phyloP scores from a whole-genome alignment of 2,329 filamentous ascomycete species.

The Penicillium palitans region DNA sequence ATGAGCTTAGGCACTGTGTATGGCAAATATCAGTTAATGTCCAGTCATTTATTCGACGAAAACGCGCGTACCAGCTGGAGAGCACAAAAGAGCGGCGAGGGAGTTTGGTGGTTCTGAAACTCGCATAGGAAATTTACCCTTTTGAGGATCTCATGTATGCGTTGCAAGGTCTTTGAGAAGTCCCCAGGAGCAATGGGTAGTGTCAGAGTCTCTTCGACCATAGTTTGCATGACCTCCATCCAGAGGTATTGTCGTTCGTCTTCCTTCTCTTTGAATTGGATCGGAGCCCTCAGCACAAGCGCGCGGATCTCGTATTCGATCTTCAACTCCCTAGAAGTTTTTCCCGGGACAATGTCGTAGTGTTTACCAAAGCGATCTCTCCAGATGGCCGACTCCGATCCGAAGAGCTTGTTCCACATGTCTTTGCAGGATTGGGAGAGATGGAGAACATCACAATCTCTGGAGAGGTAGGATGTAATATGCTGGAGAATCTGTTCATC shows the following conservation, averaged over 20 bases:
- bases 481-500: slow-evolving; percentile 33
- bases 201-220: slow-evolving; percentile 30
- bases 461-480: slow-evolving; percentile 31
- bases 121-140: slow-evolving; percentile 26
- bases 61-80: slow-evolving; percentile 32
- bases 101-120: slow-evolving; percentile 19
- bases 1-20: slow-evolving; percentile 34
- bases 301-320: slow-evolving; percentile 39
- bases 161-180: slow-evolving; percentile 26
- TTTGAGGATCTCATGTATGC: slow-evolving; percentile 22
- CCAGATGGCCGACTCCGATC: slow-evolving; percentile 37
- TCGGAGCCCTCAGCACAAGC: slow-evolving; percentile 32
- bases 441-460: slow-evolving; percentile 34
- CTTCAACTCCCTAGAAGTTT: slow-evolving; percentile 27
- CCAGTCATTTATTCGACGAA: neutral
- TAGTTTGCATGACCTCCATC: slow-evolving; percentile 33
- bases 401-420: slow-evolving; percentile 28
- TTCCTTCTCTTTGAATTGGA: slow-evolving; percentile 31
- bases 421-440: slow-evolving; percentile 31
- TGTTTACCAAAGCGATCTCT: slow-evolving; percentile 31
- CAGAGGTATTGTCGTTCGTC: slow-evolving; percentile 29
- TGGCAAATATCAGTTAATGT: slow-evolving; percentile 14
- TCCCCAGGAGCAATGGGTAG: neutral
- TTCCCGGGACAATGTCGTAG: slow-evolving; percentile 35
- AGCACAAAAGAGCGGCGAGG: slow-evolving; percentile 29